phyloP scores from a whole-genome alignment of 1,139 yeast genomes.

The Zygosaccharomyces pseudobailii region DNA sequence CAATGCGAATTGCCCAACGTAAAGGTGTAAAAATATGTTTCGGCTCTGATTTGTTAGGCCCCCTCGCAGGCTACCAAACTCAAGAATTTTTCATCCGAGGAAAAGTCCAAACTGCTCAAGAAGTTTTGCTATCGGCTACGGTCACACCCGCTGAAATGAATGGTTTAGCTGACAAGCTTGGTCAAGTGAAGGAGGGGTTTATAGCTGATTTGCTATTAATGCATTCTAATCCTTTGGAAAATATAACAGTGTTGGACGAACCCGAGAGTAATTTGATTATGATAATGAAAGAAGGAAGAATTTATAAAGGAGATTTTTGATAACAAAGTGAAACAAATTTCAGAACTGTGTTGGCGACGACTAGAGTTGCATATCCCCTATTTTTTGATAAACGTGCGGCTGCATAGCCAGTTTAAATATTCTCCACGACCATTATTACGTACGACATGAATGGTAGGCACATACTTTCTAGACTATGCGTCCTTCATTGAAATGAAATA shows the following conservation, averaged over 20 bases:
- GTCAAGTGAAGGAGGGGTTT: constrained; percentile 10
- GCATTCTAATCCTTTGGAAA: constrained; percentile 10
- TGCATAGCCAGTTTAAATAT: no score
- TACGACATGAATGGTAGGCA: no score
- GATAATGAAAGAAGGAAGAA: constrained; percentile 2
- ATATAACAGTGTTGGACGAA: constrained; percentile 9
- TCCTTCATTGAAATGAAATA: no score
- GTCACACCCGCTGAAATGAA: constrained; percentile 11
- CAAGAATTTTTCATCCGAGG: constrained; percentile 12
- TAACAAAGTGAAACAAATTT: no score
- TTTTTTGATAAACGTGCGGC: no score
- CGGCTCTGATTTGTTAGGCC: constrained; percentile 12
- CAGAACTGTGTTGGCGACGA: no score
- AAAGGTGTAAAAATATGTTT: constrained; percentile 11
- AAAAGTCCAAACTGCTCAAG: constrained; percentile 9
- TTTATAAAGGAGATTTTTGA: background rate
- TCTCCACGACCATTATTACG: no score
- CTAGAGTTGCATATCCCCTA: no score
- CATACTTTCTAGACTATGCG: no score
- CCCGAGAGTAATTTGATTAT: constrained; percentile 8
- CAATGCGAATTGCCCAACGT: constrained; percentile 8
- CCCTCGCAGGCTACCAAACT: constrained; percentile 12
- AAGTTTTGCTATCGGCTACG: constrained; percentile 9
- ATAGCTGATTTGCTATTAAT: constrained; percentile 11
- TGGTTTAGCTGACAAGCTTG: constrained; percentile 9